Evolutionary conservation across 495 filamentous ascomycete species (phyloP).

Genomic region (Aspergillus cavernicola): DNA sequence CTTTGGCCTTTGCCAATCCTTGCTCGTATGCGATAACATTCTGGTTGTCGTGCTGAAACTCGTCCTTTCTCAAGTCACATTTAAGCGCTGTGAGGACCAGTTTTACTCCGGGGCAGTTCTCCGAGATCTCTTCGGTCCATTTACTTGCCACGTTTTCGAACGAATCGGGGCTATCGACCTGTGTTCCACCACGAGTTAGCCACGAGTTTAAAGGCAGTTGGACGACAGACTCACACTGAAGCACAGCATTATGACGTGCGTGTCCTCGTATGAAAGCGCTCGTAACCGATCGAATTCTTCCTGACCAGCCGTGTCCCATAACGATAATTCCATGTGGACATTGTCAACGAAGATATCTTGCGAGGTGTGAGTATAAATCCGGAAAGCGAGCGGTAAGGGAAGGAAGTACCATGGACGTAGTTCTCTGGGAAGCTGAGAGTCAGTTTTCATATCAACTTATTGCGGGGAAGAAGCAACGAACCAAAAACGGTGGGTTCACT

Average conservation of each 20-base stretch:
- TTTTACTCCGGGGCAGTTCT: conserved; percentile 93
- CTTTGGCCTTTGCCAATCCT: conserved; percentile 86
- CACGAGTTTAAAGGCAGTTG: background rate
- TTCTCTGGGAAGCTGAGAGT: conserved; percentile 61
- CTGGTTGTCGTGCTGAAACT: conserved; percentile 55
- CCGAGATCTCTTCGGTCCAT: conserved; percentile 96
- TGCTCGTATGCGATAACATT: conserved; percentile 85
- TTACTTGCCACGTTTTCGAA: conserved; percentile 98
- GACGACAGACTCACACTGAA: conserved; percentile 63
- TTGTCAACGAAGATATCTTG: conserved; percentile 96
- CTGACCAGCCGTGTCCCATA: conserved; percentile 98
- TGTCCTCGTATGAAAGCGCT: conserved; percentile 95
- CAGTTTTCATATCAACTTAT: conserved; percentile 22
- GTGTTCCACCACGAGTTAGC: conserved; percentile 15
- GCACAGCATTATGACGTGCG: conserved; percentile 97
- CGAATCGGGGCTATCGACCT: conserved; percentile 90
- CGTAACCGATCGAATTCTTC: conserved; percentile 98
- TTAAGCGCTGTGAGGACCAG: conserved; percentile 95
- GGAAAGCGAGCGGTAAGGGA: background rate
- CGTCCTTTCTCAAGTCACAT: conserved; percentile 83
- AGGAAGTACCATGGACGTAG: conserved; percentile 86
- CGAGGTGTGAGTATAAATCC: conserved; percentile 9
- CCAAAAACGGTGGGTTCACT: conserved; percentile 95
- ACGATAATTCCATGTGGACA: conserved; percentile 90
- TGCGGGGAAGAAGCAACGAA: conserved; percentile 29